phyloP scores from a whole-genome alignment of 2,329 filamentous ascomycete genomes.

The Aspergillus novofumigatus region DNA sequence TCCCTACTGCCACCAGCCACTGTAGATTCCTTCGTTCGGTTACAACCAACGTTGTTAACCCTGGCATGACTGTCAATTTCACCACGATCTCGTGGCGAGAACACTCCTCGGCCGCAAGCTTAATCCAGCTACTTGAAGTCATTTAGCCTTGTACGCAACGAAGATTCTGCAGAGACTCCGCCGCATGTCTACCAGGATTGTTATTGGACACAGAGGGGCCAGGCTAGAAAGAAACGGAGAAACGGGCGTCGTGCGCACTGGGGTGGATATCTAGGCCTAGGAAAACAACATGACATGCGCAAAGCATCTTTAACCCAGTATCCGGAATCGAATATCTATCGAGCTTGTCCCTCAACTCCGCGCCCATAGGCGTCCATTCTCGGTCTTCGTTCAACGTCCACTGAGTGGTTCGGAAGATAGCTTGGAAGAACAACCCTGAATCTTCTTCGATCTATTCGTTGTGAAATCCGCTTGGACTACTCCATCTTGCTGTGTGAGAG shows the following conservation, averaged over 20 bases:
- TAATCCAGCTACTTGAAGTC: constrained; percentile 20
- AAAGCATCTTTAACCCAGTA: constrained; percentile 10
- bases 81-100: constrained; percentile 28
- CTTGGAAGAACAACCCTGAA: not conserved
- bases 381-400: not conserved
- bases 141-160: constrained; percentile 18
- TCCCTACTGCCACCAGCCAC: constrained; percentile 24
- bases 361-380: not conserved
- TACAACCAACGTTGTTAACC: constrained; percentile 23
- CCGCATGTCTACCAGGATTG: constrained; percentile 21
- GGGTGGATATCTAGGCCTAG: constrained; percentile 10
- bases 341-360: constrained; percentile 14
- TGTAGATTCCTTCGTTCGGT: constrained; percentile 9
- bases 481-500: not conserved
- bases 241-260: constrained; percentile 14
- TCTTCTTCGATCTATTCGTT: not conserved
- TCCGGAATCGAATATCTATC: constrained; percentile 24
- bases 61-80: constrained; percentile 24
- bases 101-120: constrained; percentile 20
- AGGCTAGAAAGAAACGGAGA: constrained; percentile 19
- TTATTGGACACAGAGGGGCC: constrained; percentile 19
- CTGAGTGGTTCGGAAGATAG: not conserved
- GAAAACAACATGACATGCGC: constrained; percentile 14
- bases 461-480: not conserved
- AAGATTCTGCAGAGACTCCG: constrained; percentile 23